Base-by-base conservation (phyloP, 768 basidiomycete genomes). In the Clitopilus hobsonii region DNA sequence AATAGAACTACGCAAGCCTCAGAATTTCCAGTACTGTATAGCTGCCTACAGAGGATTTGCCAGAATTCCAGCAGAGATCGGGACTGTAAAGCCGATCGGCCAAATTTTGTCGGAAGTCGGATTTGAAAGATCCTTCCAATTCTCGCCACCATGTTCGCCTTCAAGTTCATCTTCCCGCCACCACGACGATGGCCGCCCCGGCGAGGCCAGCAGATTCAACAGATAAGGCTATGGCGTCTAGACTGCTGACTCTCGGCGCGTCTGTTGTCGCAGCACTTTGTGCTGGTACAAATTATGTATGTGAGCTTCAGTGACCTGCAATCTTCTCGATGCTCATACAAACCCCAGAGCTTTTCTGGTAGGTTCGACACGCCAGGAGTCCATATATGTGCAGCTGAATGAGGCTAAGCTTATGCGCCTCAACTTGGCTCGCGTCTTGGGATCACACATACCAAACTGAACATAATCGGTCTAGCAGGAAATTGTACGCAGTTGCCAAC, bases 381-480 rank as follows among this genome's bases (percentile, higher is more conserved):
- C 23, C 69, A n/a, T 22, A 11, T 51, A 36, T 4, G 20, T 45
- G 41, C 18, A 11, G 18, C 50, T 57, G 14, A 54, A 50, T 6
- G 13, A 36, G 13, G 49, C 36, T 22, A 52, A 86, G 93, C 91
- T 18, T 97, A 94, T 66, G 84, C 89, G 1, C 93, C 94, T 0
- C 93, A 96, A 66, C 79, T 96, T 5, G 90, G 89, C 1, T 71
- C 84, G n/a, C 81, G 84, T 36, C 79, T 96, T n/a, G 74, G 78
- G 45, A 81, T 95, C 51, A 79, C 82, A 2, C 89, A 94, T 53
- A 95, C 93, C 0, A 82, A 89, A 54, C 74, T 92, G 27, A 95
- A 96, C 61, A 67, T 94, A 28, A 81, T 95, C n/a, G 92, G 83
- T 14, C 72, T 89, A 16, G 87, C 85, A 1, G 88, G 84, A 18